Base-by-base conservation (phyloP, 805 yeast genomes). In the Metschnikowia lochheadii region DNA sequence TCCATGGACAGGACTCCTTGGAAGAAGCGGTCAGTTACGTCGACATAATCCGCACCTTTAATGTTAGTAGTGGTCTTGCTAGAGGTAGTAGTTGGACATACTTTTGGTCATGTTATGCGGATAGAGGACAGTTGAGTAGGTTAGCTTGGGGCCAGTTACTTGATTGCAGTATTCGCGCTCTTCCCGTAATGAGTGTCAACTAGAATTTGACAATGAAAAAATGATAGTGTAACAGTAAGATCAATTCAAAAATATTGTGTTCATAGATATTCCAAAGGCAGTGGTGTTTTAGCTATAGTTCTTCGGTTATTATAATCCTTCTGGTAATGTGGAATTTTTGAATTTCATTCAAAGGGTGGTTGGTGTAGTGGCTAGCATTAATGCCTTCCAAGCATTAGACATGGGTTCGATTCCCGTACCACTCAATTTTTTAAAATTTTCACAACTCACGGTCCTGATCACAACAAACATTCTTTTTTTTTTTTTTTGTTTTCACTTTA, bases 361-460 rank as follows among this genome's bases (percentile, higher is more conserved):
- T 85, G 83, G 92, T 85, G 89, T 85, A 85, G 88, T 83, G 90
- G 92, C 82, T 83, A 85, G 82, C 88, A 85, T 85, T 76, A 82
- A 81, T 82, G 89, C 90, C 90, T 85, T 85, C 91, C 91, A 85
- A 85, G 91, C 89, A 82, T 82, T 85, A 76, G 91, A 82, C 89
- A 84, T 80, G 91, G 89, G 92, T 85, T 85, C 92, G 90, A 85
- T 83, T 85, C 91, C 86, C 89, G 85, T 82, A 83, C 84, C 84
- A 82, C 83, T 84, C 89, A 82, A 58, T 60, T 61, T 66, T 66
- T 69, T 68, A 8, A 8, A 14, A 14, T 4, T 14, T n/a, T 3
- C 20, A n/a, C 15, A 5, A 2, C 2, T 14, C 15, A 3, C 6
- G 3, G 23, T 21, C 23, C 23, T 21, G 23, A 6, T 21, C 23